Base-by-base conservation (phyloP, 306 rosid species). In the Inga leiocalycina region DNA sequence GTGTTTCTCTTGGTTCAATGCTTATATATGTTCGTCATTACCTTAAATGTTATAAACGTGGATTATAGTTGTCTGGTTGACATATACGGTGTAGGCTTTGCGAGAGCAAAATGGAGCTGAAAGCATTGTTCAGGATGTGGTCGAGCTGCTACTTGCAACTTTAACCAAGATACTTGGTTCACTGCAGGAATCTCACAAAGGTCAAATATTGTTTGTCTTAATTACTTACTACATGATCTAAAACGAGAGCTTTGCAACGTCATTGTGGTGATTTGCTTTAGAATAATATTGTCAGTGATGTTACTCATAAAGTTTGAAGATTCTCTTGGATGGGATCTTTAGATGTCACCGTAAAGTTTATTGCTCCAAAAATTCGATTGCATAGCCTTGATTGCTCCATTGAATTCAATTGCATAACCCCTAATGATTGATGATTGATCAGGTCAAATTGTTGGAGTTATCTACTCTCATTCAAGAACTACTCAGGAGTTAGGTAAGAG, bases 381-480 rank as follows among this genome's bases (percentile, higher is more conserved):
- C 77, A 72, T 56, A 85, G 76, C 78, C 49, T 51, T 52, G 72
- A 73, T 74, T 72, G 59, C 59, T 74, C 56, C 62, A 17, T 14
- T 56, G 6, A 22, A 71, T 80, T 80, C 54, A 57, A 75, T 73
- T 57, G 34, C 79, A 72, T 68, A 85, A 78, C 78, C 49, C 79
- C 5, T 52, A 49, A 76, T 70, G 67, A 65, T 85, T 76, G 69
- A 80, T 65, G 48, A 48, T 41, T 81, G 91, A 84, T 82, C 92
- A 96, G 99, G 98, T 92, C 93, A 91, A 91, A 91, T 97, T 79
- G 98, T 97, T 87, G 99, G 98, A 84, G 87, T 93, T 69, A 70
- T 97, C 84, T 87, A 86, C 78, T 93, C 84, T 81, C 85, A 84
- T 71, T 86, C 75, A 30, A 71, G 82, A 30, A 67, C 91, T 59